Base-by-base conservation (phyloP, 2,329 filamentous ascomycete species). In the Colletotrichum shisoi region DNA sequence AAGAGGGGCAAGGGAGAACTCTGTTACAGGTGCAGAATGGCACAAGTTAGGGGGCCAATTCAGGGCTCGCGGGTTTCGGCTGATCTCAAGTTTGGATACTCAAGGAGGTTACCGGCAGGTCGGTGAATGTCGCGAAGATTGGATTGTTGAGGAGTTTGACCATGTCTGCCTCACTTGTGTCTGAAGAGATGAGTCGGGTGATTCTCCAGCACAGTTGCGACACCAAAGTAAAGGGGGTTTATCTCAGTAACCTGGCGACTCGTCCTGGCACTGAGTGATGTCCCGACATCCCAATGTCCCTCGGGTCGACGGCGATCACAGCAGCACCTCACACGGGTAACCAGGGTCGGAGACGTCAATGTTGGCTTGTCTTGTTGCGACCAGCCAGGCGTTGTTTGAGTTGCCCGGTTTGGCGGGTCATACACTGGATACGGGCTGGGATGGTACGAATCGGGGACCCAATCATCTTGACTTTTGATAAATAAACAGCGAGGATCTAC, bases 11-110 rank as follows among this genome's bases (percentile, higher is more conserved):
- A 27, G 13, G 49, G 57, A 53, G n/a, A 31, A 37, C 17, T 19
- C n/a, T 62, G 57, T 57, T 48, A 62, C 58, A 62, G 51, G 45
- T 48, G 42, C 19, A 37, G 49, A 49, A 39, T 21, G 31, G 27
- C 31, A 40, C 13, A 11, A 34, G 24, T 42, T 4, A 34, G 19
- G 19, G 52, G 24, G 39, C 9, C 27, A 27, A n/a, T n/a, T 56
- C 45, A 31, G 5, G n/a, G 46, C 37, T 52, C 13, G 46, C 24
- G 42, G 45, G 58, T 57, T 66, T 66, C 63, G 49, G 17, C 44
- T 13, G 9, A 24, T 54, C 17, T 52, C 44, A 44, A 44, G 31
- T 24, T 24, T 31, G 15, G 42, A 17, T n/a, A 11, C 45, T 24
- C 15, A n/a, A 52, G 13, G 31, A 37, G 2, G 49, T 4, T 34